Evolutionary conservation across 2,329 filamentous ascomycete species (phyloP).

Genomic region (Xylaria polymorpha): DNA sequence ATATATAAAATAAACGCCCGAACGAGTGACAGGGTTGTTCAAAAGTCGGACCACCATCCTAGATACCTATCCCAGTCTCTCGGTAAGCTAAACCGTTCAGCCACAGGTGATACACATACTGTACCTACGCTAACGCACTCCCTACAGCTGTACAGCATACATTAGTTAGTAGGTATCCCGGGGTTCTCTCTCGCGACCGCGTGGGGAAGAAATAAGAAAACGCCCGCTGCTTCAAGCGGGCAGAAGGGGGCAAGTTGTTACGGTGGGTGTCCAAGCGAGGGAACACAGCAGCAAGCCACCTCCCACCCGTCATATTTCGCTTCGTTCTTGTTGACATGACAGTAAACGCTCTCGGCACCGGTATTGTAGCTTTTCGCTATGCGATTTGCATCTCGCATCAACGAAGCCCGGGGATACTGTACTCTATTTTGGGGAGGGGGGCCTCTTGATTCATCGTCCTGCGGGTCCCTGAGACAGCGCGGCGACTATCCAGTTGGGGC

Average conservation of each 20-base stretch:
- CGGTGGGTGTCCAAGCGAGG: conserved; percentile 2
- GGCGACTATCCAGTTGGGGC: not conserved
- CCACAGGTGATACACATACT: conserved; percentile 18
- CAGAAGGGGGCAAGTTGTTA: not conserved
- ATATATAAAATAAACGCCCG: not conserved
- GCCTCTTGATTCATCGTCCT: not conserved
- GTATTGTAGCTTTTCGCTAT: conserved; percentile 29
- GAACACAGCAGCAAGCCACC: conserved; percentile 31
- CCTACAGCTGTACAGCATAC: conserved; percentile 8
- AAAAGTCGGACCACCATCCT: conserved; percentile 22
- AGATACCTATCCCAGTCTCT: conserved; percentile 3
- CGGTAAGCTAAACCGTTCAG: conserved; percentile 31
- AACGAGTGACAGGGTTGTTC: not conserved
- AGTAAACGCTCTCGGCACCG: conserved; percentile 5
- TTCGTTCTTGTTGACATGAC: conserved; percentile 3
- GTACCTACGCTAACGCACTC: not conserved
- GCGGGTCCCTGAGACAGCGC: not conserved
- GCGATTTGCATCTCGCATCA: conserved; percentile 24
- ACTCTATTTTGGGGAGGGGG: too few relatives aligned
- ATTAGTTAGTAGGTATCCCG: not conserved
- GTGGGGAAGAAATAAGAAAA: conserved; percentile 21
- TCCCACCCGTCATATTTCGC: conserved; percentile 16
- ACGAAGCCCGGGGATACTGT: not conserved
- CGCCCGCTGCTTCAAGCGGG: conserved; percentile 1
- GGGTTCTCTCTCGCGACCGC: conserved; percentile 8